phyloP scores from a whole-genome alignment of 768 basidiomycete species.

The Mycena metata region DNA sequence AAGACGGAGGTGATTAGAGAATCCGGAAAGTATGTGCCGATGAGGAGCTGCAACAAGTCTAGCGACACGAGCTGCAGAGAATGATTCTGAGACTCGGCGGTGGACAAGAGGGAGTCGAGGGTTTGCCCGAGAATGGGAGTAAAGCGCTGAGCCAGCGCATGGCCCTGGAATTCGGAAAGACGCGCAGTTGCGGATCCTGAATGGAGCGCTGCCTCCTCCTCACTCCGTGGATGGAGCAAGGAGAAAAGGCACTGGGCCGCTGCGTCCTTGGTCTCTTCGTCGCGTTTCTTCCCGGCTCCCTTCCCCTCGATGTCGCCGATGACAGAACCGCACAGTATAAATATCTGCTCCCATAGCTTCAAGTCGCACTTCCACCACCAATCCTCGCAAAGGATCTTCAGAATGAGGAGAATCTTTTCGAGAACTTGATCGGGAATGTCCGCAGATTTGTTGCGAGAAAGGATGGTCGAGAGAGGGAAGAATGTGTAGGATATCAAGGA shows the following conservation, averaged over 20 bases:
- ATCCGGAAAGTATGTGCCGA: slow-evolving; percentile 71
- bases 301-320: slow-evolving; percentile 76
- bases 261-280: slow-evolving; percentile 87
- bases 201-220: slow-evolving; percentile 53
- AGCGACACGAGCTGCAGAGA: slow-evolving; percentile 78
- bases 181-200: slow-evolving; percentile 46
- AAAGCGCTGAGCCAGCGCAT: slow-evolving; percentile 64
- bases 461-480: slow-evolving; percentile 87
- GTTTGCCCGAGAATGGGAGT: slow-evolving; percentile 88
- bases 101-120: slow-evolving; percentile 76
- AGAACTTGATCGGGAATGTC: slow-evolving; percentile 85
- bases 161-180: slow-evolving; percentile 54
- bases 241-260: slow-evolving; percentile 76
- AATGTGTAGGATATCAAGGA: slow-evolving; percentile 86
- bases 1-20: slow-evolving; percentile 74
- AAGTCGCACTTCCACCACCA: slow-evolving; percentile 91
- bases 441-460: slow-evolving; percentile 79
- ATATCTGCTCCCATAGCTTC: slow-evolving; percentile 86
- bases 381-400: slow-evolving; percentile 71
- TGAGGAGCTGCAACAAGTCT: slow-evolving; percentile 65
- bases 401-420: slow-evolving; percentile 75
- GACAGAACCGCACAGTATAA: slow-evolving; percentile 79
- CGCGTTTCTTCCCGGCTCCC: slow-evolving; percentile 75
- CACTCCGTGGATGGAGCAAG: slow-evolving; percentile 68
- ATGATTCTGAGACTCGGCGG: slow-evolving; percentile 67